Percentiles rank a stretch among this genome's conserved stretches.
Conservation (phyloP, 176 grass and related monocot species). For the Aechmea fasciata region DNA sequence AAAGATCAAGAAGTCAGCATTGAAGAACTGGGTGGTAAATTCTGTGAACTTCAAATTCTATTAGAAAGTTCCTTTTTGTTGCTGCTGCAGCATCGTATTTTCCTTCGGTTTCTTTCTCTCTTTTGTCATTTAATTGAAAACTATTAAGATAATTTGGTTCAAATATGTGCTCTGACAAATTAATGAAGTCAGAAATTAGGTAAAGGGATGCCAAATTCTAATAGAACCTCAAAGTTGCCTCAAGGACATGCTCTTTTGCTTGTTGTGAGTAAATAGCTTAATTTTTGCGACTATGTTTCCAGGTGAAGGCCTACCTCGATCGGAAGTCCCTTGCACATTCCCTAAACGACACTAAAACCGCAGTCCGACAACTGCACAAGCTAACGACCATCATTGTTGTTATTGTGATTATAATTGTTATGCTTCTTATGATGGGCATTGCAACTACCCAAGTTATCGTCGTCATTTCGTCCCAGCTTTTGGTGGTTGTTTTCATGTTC, state of each 20-base stretch:
- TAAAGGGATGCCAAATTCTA: background rate
- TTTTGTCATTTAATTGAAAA: background rate
- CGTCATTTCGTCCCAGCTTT: constrained; percentile 81
- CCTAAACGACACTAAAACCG: constrained; percentile 94
- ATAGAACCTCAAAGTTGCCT: background rate
- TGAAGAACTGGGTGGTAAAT: constrained; percentile 94
- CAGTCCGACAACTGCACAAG: constrained; percentile 87
- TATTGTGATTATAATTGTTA: constrained; percentile 50
- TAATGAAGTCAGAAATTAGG: background rate
- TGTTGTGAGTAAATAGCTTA: background rate
- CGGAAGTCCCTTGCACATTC: constrained; percentile 85
- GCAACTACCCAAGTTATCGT: constrained; percentile 76
- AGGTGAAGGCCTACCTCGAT: constrained; percentile 84
- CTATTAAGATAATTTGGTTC: background rate
- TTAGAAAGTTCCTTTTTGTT: constrained; percentile 1
- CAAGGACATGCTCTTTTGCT: background rate
- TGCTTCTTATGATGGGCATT: constrained; percentile 70
- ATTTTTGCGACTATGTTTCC: constrained; percentile 13
- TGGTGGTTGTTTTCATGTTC: constrained; percentile 88
- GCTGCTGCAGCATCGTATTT: background rate
- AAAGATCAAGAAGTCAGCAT: constrained; percentile 83
- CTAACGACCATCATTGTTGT: constrained; percentile 55
- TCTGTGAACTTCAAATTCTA: constrained; percentile 14
- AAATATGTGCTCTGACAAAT: background rate
- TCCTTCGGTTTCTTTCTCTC: background rate